Evolutionary conservation across 768 basidiomycete species (phyloP).

Genomic region (Rhodotorula taiwanensis): DNA sequence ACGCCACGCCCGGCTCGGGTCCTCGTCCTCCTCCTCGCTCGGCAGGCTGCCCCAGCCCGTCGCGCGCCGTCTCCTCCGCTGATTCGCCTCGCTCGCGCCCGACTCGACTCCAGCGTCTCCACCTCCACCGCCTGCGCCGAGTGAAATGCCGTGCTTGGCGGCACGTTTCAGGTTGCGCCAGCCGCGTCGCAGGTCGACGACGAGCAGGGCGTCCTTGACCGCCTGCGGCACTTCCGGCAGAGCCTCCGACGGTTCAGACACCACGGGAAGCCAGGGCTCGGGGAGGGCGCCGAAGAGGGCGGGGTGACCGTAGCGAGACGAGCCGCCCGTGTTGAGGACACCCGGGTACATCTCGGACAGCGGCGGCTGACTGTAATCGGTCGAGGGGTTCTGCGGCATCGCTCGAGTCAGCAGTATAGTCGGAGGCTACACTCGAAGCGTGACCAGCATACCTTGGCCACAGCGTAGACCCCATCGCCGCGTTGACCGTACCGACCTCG

Average conservation of each 20-base stretch:
- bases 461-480: slow-evolving; percentile 90
- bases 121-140: slow-evolving; percentile 1
- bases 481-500: slow-evolving; percentile 82
- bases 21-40: no score
- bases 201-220: slow-evolving; percentile 55
- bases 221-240: slow-evolving; percentile 19
- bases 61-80: background rate
- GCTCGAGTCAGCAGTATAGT: background rate
- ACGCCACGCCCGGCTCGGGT: slow-evolving; percentile 31
- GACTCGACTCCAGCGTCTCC: no score
- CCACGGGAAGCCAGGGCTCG: slow-evolving; percentile 81
- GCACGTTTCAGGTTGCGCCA: slow-evolving; percentile 50
- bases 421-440: no score
- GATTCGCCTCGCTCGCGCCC: no score
- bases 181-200: slow-evolving; percentile 71
- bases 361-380: slow-evolving; percentile 76
- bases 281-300: slow-evolving; percentile 89
- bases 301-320: slow-evolving; percentile 82
- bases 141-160: slow-evolving; percentile 16
- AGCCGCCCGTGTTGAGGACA: slow-evolving; percentile 76
- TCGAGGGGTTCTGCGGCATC: background rate
- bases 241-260: slow-evolving; percentile 52
- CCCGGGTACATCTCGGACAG: slow-evolving; percentile 93
- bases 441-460: slow-evolving; percentile 76
- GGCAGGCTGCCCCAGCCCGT: slow-evolving; percentile 1